Evolutionary conservation across 352 stramenopile species (phyloP).

Genomic region (Phytophthora pinifolia): DNA sequence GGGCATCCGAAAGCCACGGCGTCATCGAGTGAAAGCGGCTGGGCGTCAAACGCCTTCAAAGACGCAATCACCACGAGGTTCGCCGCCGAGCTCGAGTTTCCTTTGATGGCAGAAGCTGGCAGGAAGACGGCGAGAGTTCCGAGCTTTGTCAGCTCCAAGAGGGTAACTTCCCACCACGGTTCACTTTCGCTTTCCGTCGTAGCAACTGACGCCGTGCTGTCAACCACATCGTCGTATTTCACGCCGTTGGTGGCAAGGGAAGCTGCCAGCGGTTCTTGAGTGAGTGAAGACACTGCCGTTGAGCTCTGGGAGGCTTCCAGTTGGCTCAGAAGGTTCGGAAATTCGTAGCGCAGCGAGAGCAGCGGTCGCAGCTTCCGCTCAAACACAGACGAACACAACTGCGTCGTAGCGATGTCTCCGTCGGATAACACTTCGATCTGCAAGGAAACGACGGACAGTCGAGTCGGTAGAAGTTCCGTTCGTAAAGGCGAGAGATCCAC

Average conservation of each 20-base stretch:
- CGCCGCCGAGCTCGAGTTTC: background rate
- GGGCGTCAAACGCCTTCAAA: slow-evolving; percentile 24
- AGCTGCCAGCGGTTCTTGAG: slow-evolving; percentile 12
- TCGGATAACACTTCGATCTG: slow-evolving; percentile 51
- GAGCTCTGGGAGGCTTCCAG: slow-evolving; percentile 41
- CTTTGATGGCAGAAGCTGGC: slow-evolving; percentile 28
- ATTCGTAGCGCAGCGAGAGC: slow-evolving; percentile 43
- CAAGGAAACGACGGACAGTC: slow-evolving; percentile 46
- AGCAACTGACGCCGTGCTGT: slow-evolving; percentile 12
- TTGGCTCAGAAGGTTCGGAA: slow-evolving; percentile 43
- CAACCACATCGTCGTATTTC: slow-evolving; percentile 12
- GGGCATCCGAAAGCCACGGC: slow-evolving; percentile 43
- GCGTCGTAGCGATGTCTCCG: slow-evolving; percentile 34
- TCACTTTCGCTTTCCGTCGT: slow-evolving; percentile 36
- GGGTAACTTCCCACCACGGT: slow-evolving; percentile 59
- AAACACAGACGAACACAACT: slow-evolving; percentile 69
- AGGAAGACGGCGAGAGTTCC: slow-evolving; percentile 61
- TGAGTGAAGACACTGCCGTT: slow-evolving; percentile 13
- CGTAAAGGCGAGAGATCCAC: slow-evolving; percentile 59
- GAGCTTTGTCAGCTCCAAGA: slow-evolving; percentile 39
- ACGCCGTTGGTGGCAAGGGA: slow-evolving; percentile 33
- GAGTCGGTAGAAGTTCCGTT: slow-evolving; percentile 34
- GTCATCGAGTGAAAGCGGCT: slow-evolving; percentile 15
- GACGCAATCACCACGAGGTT: slow-evolving; percentile 42
- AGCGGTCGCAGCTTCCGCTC: slow-evolving; percentile 49